Percentiles rank a stretch among this genome's conserved stretches.
Evolutionary conservation across 306 rosid species (phyloP).

Genomic region (Spatholobus suberectus): DNA sequence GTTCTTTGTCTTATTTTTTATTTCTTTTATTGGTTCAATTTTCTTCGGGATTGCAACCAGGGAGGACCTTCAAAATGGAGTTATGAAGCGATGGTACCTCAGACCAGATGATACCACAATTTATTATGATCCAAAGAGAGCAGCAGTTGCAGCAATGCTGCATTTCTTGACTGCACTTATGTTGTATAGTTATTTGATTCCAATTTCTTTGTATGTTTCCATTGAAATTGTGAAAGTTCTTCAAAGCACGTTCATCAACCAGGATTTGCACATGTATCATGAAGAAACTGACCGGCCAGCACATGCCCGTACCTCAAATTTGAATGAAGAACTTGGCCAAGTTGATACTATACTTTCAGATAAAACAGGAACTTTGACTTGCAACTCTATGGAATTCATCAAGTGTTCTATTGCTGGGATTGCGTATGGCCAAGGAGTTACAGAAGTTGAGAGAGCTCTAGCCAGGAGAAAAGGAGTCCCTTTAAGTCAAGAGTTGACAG

Average conservation of each 20-base stretch:
- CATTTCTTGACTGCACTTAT: slow-evolving; percentile 78
- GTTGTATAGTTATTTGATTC: slow-evolving; percentile 88
- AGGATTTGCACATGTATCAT: slow-evolving; percentile 77
- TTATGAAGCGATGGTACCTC: slow-evolving; percentile 82
- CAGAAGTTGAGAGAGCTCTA: slow-evolving; percentile 96
- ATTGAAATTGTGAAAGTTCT: slow-evolving; percentile 96
- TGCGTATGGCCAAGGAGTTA: slow-evolving; percentile 75
- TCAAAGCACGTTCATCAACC: slow-evolving; percentile 85
- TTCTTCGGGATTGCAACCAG: slow-evolving; percentile 72
- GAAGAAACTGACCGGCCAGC: slow-evolving; percentile 93
- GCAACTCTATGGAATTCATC: slow-evolving; percentile 95
- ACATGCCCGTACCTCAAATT: slow-evolving; percentile 83
- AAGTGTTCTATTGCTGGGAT: slow-evolving; percentile 95
- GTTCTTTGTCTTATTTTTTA: slow-evolving; percentile 64
- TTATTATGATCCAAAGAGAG: slow-evolving; percentile 66
- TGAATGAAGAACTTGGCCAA: slow-evolving; percentile 98
- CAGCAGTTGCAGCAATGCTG: slow-evolving; percentile 71
- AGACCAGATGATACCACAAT: slow-evolving; percentile 76
- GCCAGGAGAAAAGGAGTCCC: slow-evolving; percentile 58
- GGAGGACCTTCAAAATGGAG: slow-evolving; percentile 66
- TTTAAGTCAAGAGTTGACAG: slow-evolving; percentile 38
- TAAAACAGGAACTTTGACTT: slow-evolving; percentile 94
- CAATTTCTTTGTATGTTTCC: slow-evolving; percentile 92
- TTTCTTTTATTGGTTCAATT: slow-evolving; percentile 67
- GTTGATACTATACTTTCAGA: slow-evolving; percentile 92